Evolutionary conservation across 176 grass and related monocot species (phyloP).

Genomic region (Oryza nivara): DNA sequence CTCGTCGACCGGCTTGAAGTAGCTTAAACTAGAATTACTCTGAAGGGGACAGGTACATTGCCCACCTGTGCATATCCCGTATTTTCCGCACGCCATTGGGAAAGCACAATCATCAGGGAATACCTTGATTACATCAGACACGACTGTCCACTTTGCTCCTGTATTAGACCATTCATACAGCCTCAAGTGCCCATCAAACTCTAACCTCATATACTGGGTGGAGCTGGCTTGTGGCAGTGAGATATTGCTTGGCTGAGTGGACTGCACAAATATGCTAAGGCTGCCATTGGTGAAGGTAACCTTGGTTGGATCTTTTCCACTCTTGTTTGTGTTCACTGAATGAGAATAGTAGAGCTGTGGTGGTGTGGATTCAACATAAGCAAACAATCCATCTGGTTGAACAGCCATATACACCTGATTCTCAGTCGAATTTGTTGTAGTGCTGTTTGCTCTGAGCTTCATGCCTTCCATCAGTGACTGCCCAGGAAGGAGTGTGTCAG

Average conservation of each 20-base stretch:
- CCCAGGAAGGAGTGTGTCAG: constrained; percentile 41
- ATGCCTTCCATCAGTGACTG: constrained; percentile 35
- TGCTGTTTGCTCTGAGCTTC: constrained; percentile 28
- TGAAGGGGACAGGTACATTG: constrained; percentile 49
- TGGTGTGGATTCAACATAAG: constrained; percentile 38
- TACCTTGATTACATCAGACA: constrained; percentile 41
- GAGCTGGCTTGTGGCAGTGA: constrained; percentile 12
- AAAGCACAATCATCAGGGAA: constrained; percentile 58
- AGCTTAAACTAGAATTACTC: constrained; percentile 19
- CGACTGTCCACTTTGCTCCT: constrained; percentile 26
- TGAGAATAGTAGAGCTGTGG: constrained; percentile 38
- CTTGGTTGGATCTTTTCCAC: constrained; percentile 15
- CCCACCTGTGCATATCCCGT: constrained; percentile 57
- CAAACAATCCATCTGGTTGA: constrained; percentile 15
- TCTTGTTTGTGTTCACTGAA: neutral
- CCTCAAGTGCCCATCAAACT: constrained; percentile 48
- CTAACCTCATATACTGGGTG: constrained; percentile 49
- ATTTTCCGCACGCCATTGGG: constrained; percentile 52
- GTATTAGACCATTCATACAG: constrained; percentile 41
- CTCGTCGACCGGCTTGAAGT: constrained; percentile 49
- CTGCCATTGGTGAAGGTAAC: constrained; percentile 30
- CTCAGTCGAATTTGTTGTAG: constrained; percentile 41
- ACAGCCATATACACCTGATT: constrained; percentile 38
- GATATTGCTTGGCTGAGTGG: neutral
- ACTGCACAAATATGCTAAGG: constrained; percentile 19